These are phyloP conservation scores for Microsporum canis DNA, from an alignment of 2,329 filamentous ascomycete genomes.

Conservation along the genomic window DNA sequence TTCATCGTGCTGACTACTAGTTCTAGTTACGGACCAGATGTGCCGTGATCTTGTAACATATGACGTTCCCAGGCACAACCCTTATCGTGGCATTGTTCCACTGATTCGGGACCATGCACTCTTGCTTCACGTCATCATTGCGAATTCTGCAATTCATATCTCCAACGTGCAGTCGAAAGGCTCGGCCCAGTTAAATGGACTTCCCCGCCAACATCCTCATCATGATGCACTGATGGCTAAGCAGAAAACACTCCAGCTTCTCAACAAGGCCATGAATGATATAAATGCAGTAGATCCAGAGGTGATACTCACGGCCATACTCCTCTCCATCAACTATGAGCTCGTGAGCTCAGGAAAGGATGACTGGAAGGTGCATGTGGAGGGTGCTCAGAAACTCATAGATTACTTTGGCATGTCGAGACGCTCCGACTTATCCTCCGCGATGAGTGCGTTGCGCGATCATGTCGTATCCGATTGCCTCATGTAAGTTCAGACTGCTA, in stretches of 20 bases:
- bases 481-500: slow-evolving; percentile 4
- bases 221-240: slow-evolving; percentile 6
- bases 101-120: slow-evolving; percentile 6
- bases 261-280: slow-evolving; percentile 26
- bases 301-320: slow-evolving; percentile 32
- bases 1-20: slow-evolving; percentile 13
- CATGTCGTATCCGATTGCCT: slow-evolving; percentile 20
- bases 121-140: slow-evolving; percentile 4
- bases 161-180: slow-evolving; percentile 1
- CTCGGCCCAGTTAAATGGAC: not conserved
- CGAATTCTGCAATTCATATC: slow-evolving; percentile 8
- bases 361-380: slow-evolving; percentile 42
- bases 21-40: slow-evolving; percentile 4
- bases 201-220: not conserved
- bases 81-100: slow-evolving; percentile 8
- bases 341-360: slow-evolving; percentile 41
- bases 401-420: not conserved
- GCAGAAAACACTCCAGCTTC: slow-evolving; percentile 36
- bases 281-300: slow-evolving; percentile 20
- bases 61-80: slow-evolving; percentile 8
- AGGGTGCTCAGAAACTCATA: slow-evolving; percentile 41
- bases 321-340: slow-evolving; percentile 26
- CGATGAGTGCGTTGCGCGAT: slow-evolving; percentile 3
- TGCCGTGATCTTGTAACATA: slow-evolving; percentile 4
- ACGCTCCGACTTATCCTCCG: not conserved